phyloP scores from a whole-genome alignment of 345 rosid species.

The Populus euphratica region DNA sequence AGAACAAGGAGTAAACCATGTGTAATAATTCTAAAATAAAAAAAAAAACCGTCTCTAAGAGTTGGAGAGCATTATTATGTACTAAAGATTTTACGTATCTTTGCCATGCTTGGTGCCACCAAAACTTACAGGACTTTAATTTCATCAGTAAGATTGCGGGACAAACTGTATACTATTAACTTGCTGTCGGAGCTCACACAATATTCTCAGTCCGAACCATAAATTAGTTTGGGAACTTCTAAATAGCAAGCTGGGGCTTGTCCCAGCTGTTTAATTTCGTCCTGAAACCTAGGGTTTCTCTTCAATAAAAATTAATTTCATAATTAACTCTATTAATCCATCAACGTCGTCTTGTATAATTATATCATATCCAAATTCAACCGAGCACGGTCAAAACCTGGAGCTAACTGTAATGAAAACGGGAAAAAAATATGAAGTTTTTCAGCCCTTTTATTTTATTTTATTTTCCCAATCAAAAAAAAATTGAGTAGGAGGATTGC shows the following conservation, averaged over 20 bases:
- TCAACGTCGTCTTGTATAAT: too few relatives aligned
- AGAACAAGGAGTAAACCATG: neutral
- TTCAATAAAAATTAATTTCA: too few relatives aligned
- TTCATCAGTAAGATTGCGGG: neutral
- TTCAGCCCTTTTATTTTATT: too few relatives aligned
- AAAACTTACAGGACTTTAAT: neutral
- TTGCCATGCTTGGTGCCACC: constrained; percentile 11
- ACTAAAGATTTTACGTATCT: constrained; percentile 5
- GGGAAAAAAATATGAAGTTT: too few relatives aligned
- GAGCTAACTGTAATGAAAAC: too few relatives aligned
- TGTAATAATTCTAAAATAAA: neutral
- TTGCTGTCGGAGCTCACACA: neutral
- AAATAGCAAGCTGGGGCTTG: neutral
- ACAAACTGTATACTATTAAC: too few relatives aligned
- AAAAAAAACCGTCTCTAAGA: neutral
- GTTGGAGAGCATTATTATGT: neutral
- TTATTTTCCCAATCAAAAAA: too few relatives aligned
- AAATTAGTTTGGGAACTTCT: neutral
- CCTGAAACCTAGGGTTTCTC: too few relatives aligned
- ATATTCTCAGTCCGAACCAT: neutral
- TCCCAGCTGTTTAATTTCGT: neutral
- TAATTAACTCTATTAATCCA: too few relatives aligned
- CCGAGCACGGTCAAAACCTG: too few relatives aligned
- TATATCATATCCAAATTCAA: too few relatives aligned
- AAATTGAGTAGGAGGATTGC: too few relatives aligned